A percentile compares a stretch with the other conserved stretches of the same genome.
These are phyloP conservation scores for Apostasia shenzhenica DNA, from an alignment of 106 monocot species.

Conservation along the genomic window DNA sequence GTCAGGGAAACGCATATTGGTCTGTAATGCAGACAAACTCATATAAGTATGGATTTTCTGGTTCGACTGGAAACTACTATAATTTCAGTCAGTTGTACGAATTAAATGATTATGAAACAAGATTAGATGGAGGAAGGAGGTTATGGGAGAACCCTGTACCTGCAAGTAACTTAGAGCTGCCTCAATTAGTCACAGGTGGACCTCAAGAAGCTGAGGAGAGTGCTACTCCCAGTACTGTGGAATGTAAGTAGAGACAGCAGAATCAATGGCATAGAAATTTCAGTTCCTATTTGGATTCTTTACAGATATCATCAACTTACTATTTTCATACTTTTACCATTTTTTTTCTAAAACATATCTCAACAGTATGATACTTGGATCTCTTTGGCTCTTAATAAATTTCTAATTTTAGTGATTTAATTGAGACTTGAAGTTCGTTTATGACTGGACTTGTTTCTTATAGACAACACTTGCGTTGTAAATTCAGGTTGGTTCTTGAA, in stretches of 20 bases:
- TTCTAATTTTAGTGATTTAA: no score
- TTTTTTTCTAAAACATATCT: no score
- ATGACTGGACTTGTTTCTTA: no score
- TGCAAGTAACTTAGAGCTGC: constrained; percentile 28
- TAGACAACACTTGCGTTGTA: no score
- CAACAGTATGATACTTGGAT: no score
- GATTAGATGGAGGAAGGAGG: constrained; percentile 55
- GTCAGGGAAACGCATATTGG: constrained; percentile 81
- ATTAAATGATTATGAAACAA: constrained; percentile 50
- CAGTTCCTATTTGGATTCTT: no score
- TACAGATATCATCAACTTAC: no score
- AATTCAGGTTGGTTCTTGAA: no score
- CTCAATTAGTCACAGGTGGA: constrained; percentile 23
- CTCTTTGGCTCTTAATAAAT: no score
- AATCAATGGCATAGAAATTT: no score
- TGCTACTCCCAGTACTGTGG: constrained; percentile 38
- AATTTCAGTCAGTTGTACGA: constrained; percentile 59
- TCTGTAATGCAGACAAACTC: constrained; percentile 57
- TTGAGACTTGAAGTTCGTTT: no score
- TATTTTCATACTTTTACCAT: no score
- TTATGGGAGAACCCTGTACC: constrained; percentile 36
- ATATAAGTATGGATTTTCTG: constrained; percentile 61
- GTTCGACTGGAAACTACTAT: constrained; percentile 45
- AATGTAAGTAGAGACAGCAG: constrained; percentile 48
- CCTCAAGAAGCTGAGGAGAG: constrained; percentile 21